Evolutionary conservation across 495 filamentous ascomycete species (phyloP).

Genomic region (Penicillium subrubescens): DNA sequence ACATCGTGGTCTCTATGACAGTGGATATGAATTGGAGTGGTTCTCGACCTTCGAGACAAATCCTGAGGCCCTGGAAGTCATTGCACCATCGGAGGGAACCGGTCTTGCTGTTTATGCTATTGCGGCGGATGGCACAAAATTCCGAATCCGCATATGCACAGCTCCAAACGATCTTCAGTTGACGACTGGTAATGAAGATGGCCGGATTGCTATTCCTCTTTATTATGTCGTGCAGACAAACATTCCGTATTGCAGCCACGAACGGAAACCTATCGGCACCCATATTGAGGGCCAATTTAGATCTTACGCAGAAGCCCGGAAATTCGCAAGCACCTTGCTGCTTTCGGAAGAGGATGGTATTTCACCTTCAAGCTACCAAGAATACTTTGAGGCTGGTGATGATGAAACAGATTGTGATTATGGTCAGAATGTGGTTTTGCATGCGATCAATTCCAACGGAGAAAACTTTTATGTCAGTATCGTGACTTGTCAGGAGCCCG

Average conservation of each 20-base stretch:
- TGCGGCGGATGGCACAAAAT: constrained; percentile 20
- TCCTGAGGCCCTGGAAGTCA: neutral
- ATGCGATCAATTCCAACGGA: constrained; percentile 16
- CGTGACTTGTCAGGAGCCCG: constrained; percentile 18
- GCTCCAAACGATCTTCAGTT: constrained; percentile 8
- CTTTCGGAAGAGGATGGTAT: constrained; percentile 14
- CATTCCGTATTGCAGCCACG: constrained; percentile 14
- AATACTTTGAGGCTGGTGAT: constrained; percentile 19
- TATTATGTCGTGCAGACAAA: constrained; percentile 27
- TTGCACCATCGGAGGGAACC: neutral
- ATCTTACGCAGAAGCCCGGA: constrained; percentile 18
- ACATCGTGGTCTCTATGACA: constrained; percentile 20
- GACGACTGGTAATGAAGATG: constrained; percentile 14
- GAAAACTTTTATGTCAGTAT: constrained; percentile 28
- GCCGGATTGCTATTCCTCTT: constrained; percentile 17
- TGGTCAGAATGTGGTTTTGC: constrained; percentile 29
- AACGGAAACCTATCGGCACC: constrained; percentile 14
- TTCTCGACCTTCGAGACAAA: constrained; percentile 18
- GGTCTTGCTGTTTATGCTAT: constrained; percentile 18
- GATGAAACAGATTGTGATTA: constrained; percentile 19
- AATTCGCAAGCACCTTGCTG: constrained; percentile 17
- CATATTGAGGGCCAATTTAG: constrained; percentile 19
- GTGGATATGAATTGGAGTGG: constrained; percentile 28
- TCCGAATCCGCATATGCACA: constrained; percentile 24
- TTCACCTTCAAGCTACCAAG: constrained; percentile 17